These are phyloP conservation scores for Phytophthora aleatoria DNA, from an alignment of 352 stramenopile species.

Conservation along the genomic window DNA sequence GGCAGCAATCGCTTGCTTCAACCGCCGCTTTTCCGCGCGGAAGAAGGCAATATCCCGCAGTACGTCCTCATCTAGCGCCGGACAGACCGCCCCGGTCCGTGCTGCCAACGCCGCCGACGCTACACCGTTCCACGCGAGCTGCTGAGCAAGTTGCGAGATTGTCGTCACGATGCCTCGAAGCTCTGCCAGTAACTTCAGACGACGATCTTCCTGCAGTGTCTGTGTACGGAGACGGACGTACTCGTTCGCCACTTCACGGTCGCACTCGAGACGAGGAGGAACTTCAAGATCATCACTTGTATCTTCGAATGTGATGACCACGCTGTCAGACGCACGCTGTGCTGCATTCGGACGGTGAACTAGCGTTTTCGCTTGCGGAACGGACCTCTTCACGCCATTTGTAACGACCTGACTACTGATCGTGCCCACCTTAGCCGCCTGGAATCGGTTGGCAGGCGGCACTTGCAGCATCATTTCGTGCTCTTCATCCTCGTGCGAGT, in stretches of 20 bases:
- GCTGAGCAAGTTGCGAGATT: conserved; percentile 39
- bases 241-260: conserved; percentile 32
- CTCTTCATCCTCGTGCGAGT: conserved; percentile 26
- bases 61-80: conserved; percentile 36
- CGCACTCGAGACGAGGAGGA: conserved; percentile 25
- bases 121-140: conserved; percentile 45
- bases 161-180: conserved; percentile 45
- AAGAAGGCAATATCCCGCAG: conserved; percentile 55
- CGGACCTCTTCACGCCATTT: conserved; percentile 7
- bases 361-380: not conserved
- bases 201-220: conserved; percentile 38
- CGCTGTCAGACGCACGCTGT: conserved; percentile 4
- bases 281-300: conserved; percentile 10
- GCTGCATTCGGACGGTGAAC: not conserved
- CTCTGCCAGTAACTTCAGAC: conserved; percentile 43
- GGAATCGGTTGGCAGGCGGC: conserved; percentile 2
- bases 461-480: conserved; percentile 4
- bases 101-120: conserved; percentile 31
- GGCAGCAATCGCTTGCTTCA: conserved; percentile 39
- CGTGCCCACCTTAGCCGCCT: conserved; percentile 12
- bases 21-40: conserved; percentile 40
- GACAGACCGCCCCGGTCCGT: conserved; percentile 20
- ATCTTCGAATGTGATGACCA: conserved; percentile 30
- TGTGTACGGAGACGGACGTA: conserved; percentile 35
- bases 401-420: conserved; percentile 12